These are phyloP conservation scores for Hysterangium stoloniferum DNA, from an alignment of 768 basidiomycete genomes.

Conservation along the genomic window DNA sequence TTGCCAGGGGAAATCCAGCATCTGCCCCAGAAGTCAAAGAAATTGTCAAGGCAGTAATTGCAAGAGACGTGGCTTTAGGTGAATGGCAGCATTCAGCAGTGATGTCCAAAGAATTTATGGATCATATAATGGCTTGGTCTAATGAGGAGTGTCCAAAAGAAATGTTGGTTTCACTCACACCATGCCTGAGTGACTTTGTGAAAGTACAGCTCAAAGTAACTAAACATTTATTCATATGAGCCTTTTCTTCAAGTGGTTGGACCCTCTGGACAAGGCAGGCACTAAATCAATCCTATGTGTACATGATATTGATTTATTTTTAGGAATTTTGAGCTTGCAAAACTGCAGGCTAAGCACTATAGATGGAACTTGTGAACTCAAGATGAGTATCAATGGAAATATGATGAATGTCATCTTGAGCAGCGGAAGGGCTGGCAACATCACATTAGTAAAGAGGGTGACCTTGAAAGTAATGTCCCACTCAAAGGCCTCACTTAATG, in stretches of 20 bases:
- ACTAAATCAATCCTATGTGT: neutral
- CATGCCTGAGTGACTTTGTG: neutral
- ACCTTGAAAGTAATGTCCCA: neutral
- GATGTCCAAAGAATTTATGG: conserved; percentile 26
- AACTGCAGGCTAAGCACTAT: conserved; percentile 1
- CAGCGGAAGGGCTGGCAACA: conserved; percentile 22
- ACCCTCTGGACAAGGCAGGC: conserved; percentile 27
- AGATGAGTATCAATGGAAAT: neutral
- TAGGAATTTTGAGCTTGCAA: conserved; percentile 6
- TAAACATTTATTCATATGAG: conserved; percentile 24
- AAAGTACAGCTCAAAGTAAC: conserved; percentile 12
- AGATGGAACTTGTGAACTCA: neutral
- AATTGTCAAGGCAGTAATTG: conserved; percentile 21
- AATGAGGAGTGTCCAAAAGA: conserved; percentile 14
- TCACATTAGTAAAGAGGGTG: conserved; percentile 21
- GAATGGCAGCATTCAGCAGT: conserved; percentile 24
- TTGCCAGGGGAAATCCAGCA: conserved; percentile 25
- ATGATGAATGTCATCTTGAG: conserved; percentile 18
- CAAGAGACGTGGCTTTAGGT: conserved; percentile 16
- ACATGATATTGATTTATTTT: neutral
- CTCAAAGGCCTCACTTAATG: neutral
- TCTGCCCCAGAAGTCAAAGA: conserved; percentile 18
- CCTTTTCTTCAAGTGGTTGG: conserved; percentile 23
- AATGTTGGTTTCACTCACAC: neutral
- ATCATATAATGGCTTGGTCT: conserved; percentile 23